Conservation (phyloP, 257 asterid genomes). For the Mentha longifolia region DNA sequence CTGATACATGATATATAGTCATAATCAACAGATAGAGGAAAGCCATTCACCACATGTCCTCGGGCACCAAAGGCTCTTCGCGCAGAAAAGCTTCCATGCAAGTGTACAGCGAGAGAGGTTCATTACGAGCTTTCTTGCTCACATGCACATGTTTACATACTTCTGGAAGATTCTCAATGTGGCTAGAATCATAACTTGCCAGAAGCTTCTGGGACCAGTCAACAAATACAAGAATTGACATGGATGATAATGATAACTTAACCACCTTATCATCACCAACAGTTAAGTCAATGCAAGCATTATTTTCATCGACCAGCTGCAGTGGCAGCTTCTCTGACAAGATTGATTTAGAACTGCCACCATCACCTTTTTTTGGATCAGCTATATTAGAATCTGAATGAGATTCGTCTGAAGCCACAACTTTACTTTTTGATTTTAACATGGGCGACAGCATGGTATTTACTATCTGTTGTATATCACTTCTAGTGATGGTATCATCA, state of each 20-base stretch:
- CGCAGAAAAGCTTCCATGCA: constrained; percentile 98
- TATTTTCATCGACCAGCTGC: constrained; percentile 95
- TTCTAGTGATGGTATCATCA: constrained; percentile 77
- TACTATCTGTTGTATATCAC: constrained; percentile 87
- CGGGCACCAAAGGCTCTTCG: constrained; percentile 99
- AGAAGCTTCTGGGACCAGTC: constrained; percentile 98
- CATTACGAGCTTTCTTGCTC: constrained; percentile 91
- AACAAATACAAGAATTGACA: constrained; percentile 88
- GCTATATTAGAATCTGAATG: constrained; percentile 44
- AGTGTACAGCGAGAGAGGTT: constrained; percentile 94
- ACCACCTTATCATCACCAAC: constrained; percentile 90
- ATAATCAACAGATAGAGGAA: constrained; percentile 28
- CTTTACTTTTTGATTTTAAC: constrained; percentile 55
- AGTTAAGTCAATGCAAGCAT: constrained; percentile 87
- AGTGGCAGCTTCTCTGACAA: constrained; percentile 74
- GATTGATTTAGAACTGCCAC: constrained; percentile 51
- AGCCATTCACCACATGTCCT: constrained; percentile 91
- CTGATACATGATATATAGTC: background rate
- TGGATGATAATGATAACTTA: constrained; percentile 83
- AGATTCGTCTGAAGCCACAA: constrained; percentile 45
- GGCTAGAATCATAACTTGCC: constrained; percentile 78
- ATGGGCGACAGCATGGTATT: constrained; percentile 84
- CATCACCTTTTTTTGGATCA: constrained; percentile 51
- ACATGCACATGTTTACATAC: constrained; percentile 78
- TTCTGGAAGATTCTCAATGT: constrained; percentile 86